These are phyloP conservation scores for Oryza brachyantha DNA, from an alignment of 176 grass and related monocot species.

Conservation along the genomic window DNA sequence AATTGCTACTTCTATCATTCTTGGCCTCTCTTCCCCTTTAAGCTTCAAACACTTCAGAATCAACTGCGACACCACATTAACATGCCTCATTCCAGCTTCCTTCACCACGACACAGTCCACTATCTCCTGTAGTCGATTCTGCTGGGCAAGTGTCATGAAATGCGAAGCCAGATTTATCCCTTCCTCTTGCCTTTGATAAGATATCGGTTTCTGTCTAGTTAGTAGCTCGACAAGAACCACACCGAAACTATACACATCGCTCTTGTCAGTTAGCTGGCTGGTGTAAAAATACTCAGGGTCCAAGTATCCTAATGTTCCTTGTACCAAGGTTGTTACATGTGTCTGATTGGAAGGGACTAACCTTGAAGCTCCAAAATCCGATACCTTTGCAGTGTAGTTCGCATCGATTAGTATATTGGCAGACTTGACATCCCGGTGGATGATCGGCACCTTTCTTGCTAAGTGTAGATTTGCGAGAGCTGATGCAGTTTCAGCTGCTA, in stretches of 20 bases:
- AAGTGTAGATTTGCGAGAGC: constrained; percentile 47
- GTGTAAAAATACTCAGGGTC: constrained; percentile 39
- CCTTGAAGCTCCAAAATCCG: constrained; percentile 47
- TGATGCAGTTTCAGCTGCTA: constrained; percentile 36
- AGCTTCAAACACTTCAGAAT: constrained; percentile 2
- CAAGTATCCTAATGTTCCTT: constrained; percentile 41
- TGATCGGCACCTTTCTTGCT: not conserved
- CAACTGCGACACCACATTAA: constrained; percentile 17
- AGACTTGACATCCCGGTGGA: too few relatives aligned
- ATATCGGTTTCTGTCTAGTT: not conserved
- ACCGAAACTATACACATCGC: not conserved
- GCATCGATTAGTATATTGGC: too few relatives aligned
- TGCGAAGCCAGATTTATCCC: not conserved
- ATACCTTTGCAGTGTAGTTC: constrained; percentile 39
- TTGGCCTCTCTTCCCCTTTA: not conserved
- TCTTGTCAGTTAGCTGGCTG: constrained; percentile 6
- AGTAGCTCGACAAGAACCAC: not conserved
- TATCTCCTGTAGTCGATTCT: constrained; percentile 11
- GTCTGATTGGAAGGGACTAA: constrained; percentile 29
- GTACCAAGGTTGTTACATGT: constrained; percentile 37
- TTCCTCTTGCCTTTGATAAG: not conserved
- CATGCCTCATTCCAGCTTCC: not conserved
- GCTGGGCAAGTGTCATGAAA: not conserved
- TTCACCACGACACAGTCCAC: not conserved
- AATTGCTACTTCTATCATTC: constrained; percentile 27